Evolutionary conservation across 2,329 filamentous ascomycete species (phyloP).

Genomic region (Thielaviopsis cerberus): DNA sequence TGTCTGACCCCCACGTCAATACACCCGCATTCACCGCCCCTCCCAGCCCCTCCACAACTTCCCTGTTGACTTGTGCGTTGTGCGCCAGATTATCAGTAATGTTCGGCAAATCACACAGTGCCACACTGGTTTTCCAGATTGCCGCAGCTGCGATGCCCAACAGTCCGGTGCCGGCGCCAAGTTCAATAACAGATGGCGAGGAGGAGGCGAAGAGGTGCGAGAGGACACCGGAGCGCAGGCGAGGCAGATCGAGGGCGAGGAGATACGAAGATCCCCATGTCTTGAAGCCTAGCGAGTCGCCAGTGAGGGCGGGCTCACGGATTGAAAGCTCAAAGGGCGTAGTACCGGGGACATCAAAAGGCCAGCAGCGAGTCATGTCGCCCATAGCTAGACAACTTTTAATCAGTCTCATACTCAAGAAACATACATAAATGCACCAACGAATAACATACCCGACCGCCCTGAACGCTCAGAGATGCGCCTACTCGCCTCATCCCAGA

Average conservation of each 20-base stretch:
- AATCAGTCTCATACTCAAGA: background rate
- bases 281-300: conserved; percentile 68
- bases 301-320: conserved; percentile 71
- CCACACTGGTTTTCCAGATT: conserved; percentile 45
- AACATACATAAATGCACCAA: background rate
- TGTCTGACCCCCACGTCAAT: conserved; percentile 52
- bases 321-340: conserved; percentile 46
- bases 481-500: conserved; percentile 65
- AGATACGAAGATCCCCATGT: conserved; percentile 89
- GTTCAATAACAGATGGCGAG: conserved; percentile 41
- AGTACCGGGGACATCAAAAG: conserved; percentile 20
- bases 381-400: conserved; percentile 29
- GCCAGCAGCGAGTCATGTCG: conserved; percentile 36
- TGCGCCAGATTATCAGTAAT: conserved; percentile 65
- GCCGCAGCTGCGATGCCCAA: conserved; percentile 70
- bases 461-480: conserved; percentile 76
- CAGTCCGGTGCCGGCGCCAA: conserved; percentile 83
- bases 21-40: conserved; percentile 43
- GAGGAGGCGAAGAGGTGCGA: conserved; percentile 26
- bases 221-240: conserved; percentile 26
- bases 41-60: conserved; percentile 32
- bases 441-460: conserved; percentile 34
- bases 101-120: conserved; percentile 66
- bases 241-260: conserved; percentile 52
- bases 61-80: conserved; percentile 50